A percentile compares a stretch with the other conserved stretches of the same genome.
Conservation (phyloP, 306 rosid species). For the Prunus campanulata region DNA sequence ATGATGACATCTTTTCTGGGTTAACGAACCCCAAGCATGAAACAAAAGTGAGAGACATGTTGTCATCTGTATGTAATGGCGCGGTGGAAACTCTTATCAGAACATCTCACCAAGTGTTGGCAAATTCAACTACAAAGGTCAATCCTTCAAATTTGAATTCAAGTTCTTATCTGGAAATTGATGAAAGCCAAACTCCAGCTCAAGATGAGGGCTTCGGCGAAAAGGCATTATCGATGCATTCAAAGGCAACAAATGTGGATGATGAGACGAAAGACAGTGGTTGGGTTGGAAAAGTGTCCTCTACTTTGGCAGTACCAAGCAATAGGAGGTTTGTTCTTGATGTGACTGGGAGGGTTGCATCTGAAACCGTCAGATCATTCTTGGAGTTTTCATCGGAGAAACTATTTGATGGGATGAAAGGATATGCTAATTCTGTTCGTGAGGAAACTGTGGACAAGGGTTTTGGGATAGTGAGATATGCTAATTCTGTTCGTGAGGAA, state of each 20-base stretch:
- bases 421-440: slow-evolving; percentile 36
- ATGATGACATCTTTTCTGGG: slow-evolving; percentile 71
- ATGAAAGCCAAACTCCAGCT: slow-evolving; percentile 11
- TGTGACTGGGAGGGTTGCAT: slow-evolving; percentile 64
- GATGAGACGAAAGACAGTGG: slow-evolving; percentile 31
- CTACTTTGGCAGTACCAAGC: slow-evolving; percentile 60
- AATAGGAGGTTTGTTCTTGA: slow-evolving; percentile 61
- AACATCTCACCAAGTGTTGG: slow-evolving; percentile 70
- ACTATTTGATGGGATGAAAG: slow-evolving; percentile 42
- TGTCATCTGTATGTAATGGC: slow-evolving; percentile 60
- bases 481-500: slow-evolving; percentile 42
- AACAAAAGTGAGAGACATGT: slow-evolving; percentile 52
- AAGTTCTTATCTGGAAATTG: slow-evolving; percentile 4
- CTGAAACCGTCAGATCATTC: slow-evolving; percentile 65
- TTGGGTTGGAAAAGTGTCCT: slow-evolving; percentile 50
- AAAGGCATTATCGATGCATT: slow-evolving; percentile 13
- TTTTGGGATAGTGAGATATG: slow-evolving; percentile 31
- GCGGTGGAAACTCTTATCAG: slow-evolving; percentile 66
- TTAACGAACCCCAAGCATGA: slow-evolving; percentile 73
- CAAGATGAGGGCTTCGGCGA: slow-evolving; percentile 14
- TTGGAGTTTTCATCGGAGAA: slow-evolving; percentile 56
- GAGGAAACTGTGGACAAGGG: slow-evolving; percentile 53
- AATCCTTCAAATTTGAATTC: slow-evolving; percentile 11
- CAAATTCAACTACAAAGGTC: slow-evolving; percentile 32
- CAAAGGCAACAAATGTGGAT: slow-evolving; percentile 1